Base-by-base conservation (phyloP, 768 basidiomycete species). In the Tricholoma sp. region DNA sequence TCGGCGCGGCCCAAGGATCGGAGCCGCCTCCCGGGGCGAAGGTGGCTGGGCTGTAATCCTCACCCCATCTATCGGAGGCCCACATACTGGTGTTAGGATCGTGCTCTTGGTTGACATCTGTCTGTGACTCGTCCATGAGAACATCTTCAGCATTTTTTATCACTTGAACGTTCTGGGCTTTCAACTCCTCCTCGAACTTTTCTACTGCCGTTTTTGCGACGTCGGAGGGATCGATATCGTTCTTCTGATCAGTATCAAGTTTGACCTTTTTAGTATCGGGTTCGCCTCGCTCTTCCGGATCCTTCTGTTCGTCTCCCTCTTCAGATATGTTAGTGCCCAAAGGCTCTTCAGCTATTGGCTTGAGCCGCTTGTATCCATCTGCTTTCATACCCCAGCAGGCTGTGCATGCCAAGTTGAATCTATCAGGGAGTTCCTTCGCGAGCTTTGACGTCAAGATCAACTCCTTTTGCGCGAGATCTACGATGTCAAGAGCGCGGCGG, bases 341-440 rank as follows among this genome's bases (percentile, higher is more conserved):
- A 61, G 57, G 52, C 6, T 24, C 51, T 21, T 62, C 59, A 3
- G 52, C 18, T 3, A 56, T 56, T 12, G 62, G 39, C 31, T 59
- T 61, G 61, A 64, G 64, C 10, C 64, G 60, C 61, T 70, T 71
- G 50, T 75, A 79, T 0, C 74, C 71, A 8, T 78, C 75, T 3
- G 75, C 71, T 58, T 77, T 76, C 31, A 64, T 65, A 14, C 80
- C 86, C 71, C 81, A 88, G 35, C 76, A 74, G 1, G 68, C 71
- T 12, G 71, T 69, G 61, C 80, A 85, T 0, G 75, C 83, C 29
- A 66, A 61, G 61, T 78, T 79, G 59, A 88, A 79, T 2, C 67
- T 61, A 56, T 83, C 83, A 0, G 83, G 82, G 43, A 82, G 61
- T 9, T 66, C 64, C 50, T 77, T 76, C 18, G 77, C 75, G 27